These are phyloP conservation scores for Eimeria praecox DNA, from an alignment of 169 alveolate species.

Conservation along the genomic window DNA sequence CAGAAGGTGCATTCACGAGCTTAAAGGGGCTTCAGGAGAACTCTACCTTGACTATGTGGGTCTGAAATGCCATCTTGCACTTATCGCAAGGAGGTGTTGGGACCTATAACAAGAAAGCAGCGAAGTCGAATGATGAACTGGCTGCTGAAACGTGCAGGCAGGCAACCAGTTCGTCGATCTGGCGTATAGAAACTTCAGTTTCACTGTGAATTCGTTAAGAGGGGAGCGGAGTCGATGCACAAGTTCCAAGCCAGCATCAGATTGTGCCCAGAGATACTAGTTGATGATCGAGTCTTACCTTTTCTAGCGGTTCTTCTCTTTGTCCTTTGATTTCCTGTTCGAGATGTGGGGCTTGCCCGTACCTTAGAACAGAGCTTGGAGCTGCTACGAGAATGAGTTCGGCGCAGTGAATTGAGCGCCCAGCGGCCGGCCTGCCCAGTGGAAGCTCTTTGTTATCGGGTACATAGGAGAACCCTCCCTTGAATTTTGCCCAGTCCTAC, in stretches of 20 bases:
- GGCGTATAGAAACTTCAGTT: neutral
- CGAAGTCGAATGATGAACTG: neutral
- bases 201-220: neutral
- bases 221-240: neutral
- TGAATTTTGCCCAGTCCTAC: neutral
- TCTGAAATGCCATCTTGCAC: neutral
- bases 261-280: neutral
- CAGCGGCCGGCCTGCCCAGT: neutral
- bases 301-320: neutral
- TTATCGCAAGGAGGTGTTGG: neutral
- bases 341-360: neutral
- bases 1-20: neutral
- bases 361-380: neutral
- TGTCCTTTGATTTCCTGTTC: neutral
- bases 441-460: neutral
- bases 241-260: neutral
- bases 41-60: neutral
- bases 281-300: neutral
- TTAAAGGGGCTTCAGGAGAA: neutral
- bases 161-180: neutral
- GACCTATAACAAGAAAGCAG: neutral
- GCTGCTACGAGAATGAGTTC: neutral
- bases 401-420: neutral
- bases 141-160: neutral
- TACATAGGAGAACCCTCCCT: neutral